Evolutionary conservation across 768 basidiomycete genomes (phyloP).

Genomic region (Omphalotus guepiniiformis): DNA sequence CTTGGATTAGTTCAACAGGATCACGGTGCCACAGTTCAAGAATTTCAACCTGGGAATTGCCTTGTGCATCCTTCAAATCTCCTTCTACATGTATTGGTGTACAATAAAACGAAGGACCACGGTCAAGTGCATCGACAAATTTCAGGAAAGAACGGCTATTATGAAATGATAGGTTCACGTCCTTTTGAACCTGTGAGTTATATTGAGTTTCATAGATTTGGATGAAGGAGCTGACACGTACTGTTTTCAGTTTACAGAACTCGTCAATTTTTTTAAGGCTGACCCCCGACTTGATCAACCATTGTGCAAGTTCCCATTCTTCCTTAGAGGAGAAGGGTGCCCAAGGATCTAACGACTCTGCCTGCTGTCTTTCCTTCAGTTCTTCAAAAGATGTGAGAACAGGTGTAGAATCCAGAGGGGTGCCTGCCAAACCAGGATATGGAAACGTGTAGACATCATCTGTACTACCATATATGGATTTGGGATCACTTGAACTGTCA

Average conservation of each 20-base stretch:
- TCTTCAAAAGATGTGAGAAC: conserved; percentile 12
- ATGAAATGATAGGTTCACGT: conserved; percentile 13
- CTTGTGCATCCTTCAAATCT: conserved; percentile 14
- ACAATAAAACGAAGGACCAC: conserved; percentile 19
- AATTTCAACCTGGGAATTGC: conserved; percentile 9
- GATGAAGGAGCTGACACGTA: conserved; percentile 13
- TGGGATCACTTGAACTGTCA: conserved; percentile 9
- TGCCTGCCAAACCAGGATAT: background rate
- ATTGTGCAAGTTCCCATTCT: conserved; percentile 29
- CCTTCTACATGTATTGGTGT: conserved; percentile 16
- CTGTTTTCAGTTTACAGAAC: conserved; percentile 26
- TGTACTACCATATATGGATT: background rate
- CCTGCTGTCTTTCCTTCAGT: conserved; percentile 8
- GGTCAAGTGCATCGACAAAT: conserved; percentile 17
- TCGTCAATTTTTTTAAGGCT: conserved; percentile 24
- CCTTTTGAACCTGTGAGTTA: background rate
- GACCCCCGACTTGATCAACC: conserved; percentile 23
- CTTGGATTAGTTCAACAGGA: conserved; percentile 19
- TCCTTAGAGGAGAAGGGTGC: conserved; percentile 23
- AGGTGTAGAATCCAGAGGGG: background rate
- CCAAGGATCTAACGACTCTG: conserved; percentile 16
- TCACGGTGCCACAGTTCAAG: conserved; percentile 24
- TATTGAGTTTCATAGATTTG: background rate
- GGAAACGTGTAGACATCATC: background rate
- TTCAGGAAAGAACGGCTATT: conserved; percentile 18